Evolutionary conservation across 257 asterid species (phyloP), one percentile per base, ranked within the genome.

Genomic region (Echium plantagineum): DNA sequence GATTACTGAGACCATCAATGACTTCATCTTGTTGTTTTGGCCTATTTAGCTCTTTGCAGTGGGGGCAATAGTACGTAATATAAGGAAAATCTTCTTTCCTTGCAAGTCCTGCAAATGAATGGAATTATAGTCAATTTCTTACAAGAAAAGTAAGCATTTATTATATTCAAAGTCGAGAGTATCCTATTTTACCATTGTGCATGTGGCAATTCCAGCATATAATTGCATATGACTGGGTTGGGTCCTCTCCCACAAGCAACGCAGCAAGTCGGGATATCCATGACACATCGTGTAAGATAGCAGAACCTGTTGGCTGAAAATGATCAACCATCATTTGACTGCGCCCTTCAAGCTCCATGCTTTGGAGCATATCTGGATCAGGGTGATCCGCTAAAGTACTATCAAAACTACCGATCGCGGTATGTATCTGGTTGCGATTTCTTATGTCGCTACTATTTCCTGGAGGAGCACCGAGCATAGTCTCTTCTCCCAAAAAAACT

Each of bases 181-280:
- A 3, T 38, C 6, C 38, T 52, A 20, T 21, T 57, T 73, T 78
- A 86, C 94, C 96, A 53, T 85, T 87, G 78, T 87, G 96, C 85
- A 69, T 85, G 61, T 58, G 83, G 72, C 94, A 87, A 71, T 85
- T 87, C 75, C 89, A 87, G 61, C 96, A 87, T 59, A 87, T 83
- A 56, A 85, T 85, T 42, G 91, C 96, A 32, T 75, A 87, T 6
- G 94, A 82, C 62, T 85, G 91, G 2, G 89, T 69, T 13, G 91
- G 94, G 71, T 87, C 96, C 78, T 87, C 91, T 60, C 94, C 96
- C 21, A 87, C 96, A 52, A 87, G 89, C 75, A 87, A 76, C 12
- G 91, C 87, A 54, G 91, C 96, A 62, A 87, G 57, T 61, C 89
- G 81, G 60, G 94, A 85, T 32, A 85, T 61, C 96, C 93, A 83